phyloP scores from a whole-genome alignment of 23 red algal species.

The Gracilaria domingensis region DNA sequence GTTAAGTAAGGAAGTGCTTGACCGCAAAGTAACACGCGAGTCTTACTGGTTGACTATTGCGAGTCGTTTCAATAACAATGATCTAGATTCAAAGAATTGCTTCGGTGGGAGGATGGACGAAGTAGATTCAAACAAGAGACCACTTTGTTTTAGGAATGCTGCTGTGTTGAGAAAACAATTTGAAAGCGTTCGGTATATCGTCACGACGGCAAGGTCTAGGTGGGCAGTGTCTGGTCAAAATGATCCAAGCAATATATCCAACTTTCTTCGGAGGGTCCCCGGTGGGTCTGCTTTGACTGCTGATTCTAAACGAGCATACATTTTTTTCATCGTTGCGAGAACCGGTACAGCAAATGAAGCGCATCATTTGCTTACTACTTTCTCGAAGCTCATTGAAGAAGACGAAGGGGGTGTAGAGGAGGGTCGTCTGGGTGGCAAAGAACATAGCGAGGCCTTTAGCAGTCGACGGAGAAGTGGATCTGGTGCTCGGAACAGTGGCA shows the following conservation, averaged over 20 bases:
- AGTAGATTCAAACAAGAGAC: constrained; percentile 13
- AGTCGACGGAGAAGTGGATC: background rate
- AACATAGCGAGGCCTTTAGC: background rate
- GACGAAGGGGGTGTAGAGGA: background rate
- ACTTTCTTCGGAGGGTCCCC: background rate
- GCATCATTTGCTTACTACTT: background rate
- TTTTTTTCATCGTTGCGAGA: background rate
- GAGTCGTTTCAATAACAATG: background rate
- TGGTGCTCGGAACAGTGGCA: background rate
- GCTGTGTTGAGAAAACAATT: background rate
- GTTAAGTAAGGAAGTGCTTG: background rate
- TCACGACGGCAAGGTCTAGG: background rate
- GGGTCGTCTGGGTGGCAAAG: background rate
- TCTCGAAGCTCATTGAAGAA: constrained; percentile 6
- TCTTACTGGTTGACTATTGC: background rate
- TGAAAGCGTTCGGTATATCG: background rate
- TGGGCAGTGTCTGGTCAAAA: constrained; percentile 18
- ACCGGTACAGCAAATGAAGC: background rate
- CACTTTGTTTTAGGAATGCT: background rate
- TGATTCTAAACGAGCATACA: background rate
- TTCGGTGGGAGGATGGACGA: background rate
- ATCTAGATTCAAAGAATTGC: background rate
- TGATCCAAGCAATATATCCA: background rate
- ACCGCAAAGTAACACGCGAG: background rate
- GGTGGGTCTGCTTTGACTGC: background rate